Conservation (phyloP, 352 stramenopile species). For the Phytophthora syringae region DNA sequence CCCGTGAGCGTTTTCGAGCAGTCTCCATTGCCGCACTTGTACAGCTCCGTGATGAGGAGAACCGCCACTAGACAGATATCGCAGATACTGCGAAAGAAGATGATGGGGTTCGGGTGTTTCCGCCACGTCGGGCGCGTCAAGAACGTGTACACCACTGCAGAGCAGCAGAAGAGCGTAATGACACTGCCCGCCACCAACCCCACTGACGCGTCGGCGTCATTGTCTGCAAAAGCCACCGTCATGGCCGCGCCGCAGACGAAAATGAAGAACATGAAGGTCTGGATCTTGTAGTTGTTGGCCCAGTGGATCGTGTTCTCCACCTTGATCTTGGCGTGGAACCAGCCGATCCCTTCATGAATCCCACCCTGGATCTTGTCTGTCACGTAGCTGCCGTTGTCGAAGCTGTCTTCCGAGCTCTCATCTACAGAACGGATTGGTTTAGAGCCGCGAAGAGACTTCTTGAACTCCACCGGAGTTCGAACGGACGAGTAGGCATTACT, state of each 20-base stretch:
- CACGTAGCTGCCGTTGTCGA: conserved; percentile 72
- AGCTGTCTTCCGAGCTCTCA: conserved; percentile 80
- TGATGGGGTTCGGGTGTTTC: conserved; percentile 89
- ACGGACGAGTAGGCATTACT: conserved; percentile 60
- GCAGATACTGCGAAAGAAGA: conserved; percentile 87
- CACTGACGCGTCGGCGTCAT: conserved; percentile 61
- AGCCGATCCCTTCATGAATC: conserved; percentile 69
- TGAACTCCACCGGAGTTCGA: conserved; percentile 60
- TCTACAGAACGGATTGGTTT: conserved; percentile 57
- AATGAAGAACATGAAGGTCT: conserved; percentile 77
- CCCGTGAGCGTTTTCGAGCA: conserved; percentile 46
- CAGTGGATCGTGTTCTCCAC: conserved; percentile 86
- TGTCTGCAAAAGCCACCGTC: conserved; percentile 70
- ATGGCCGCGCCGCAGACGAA: conserved; percentile 62
- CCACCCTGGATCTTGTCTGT: conserved; percentile 64
- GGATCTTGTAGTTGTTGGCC: conserved; percentile 91
- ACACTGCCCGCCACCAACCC: conserved; percentile 77
- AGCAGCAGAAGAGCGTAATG: conserved; percentile 81
- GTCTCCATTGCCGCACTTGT: conserved; percentile 68
- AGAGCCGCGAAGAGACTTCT: conserved; percentile 34
- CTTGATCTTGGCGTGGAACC: conserved; percentile 90
- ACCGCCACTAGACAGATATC: conserved; percentile 84
- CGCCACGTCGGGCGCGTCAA: conserved; percentile 77
- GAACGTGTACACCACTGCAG: conserved; percentile 82
- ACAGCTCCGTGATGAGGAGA: conserved; percentile 79